Evolutionary conservation across 2,329 filamentous ascomycete genomes (phyloP).

Genomic region (Zelopaecilomyces penicillatus): DNA sequence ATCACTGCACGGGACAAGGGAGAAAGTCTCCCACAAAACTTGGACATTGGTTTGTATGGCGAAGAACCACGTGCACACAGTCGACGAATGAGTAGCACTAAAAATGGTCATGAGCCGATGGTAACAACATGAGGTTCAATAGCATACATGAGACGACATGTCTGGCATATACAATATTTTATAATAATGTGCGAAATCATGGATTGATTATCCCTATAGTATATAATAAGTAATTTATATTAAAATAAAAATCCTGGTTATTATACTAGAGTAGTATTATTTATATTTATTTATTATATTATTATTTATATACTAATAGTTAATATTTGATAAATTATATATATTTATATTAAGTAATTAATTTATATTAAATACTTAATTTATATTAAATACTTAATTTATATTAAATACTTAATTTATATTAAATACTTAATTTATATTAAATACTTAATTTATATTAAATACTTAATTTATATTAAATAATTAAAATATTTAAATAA

Average conservation of each 20-base stretch:
- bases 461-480: background rate
- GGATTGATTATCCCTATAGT: background rate
- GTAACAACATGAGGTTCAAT: slow-evolving; percentile 35
- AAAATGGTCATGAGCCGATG: slow-evolving; percentile 44
- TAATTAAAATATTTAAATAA: background rate
- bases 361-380: no score
- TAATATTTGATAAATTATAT: slow-evolving; percentile 10
- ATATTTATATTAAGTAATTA: background rate
- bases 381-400: no score
- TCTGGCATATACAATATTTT: background rate
- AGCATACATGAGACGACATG: background rate
- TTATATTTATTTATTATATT: no score
- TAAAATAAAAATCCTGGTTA: background rate
- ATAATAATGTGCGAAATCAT: background rate
- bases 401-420: background rate
- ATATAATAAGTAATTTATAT: background rate
- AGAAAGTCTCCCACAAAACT: slow-evolving; percentile 22
- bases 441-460: background rate
- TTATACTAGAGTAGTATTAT: background rate
- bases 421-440: background rate
- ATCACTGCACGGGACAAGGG: slow-evolving; percentile 39
- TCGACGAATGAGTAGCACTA: slow-evolving; percentile 14
- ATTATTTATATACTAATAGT: background rate
- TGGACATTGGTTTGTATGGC: slow-evolving; percentile 29
- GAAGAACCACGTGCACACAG: slow-evolving; percentile 24